Evolutionary conservation across 2,329 filamentous ascomycete genomes (phyloP).

Genomic region (Aspergillus pseudotamarii): DNA sequence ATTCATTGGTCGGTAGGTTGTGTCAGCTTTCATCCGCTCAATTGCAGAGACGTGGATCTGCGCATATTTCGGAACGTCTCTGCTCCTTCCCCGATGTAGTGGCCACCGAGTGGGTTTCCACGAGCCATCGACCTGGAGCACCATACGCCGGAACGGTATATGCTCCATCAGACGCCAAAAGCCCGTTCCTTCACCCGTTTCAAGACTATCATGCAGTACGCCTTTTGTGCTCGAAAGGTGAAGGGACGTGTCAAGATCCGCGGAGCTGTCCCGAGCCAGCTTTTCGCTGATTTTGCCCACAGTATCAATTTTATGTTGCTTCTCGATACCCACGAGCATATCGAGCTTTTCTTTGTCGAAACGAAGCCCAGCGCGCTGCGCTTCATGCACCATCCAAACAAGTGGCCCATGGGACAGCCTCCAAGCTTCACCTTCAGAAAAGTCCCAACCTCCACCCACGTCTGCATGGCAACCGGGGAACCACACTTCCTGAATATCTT

Average conservation of each 20-base stretch:
- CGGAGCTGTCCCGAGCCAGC: neutral
- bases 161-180: conserved; percentile 78
- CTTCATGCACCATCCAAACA: conserved; percentile 69
- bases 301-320: neutral
- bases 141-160: conserved; percentile 74
- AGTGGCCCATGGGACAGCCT: conserved; percentile 64
- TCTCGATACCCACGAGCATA: conserved; percentile 2
- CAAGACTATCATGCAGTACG: conserved; percentile 67
- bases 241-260: neutral
- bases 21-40: conserved; percentile 64
- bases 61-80: conserved; percentile 70
- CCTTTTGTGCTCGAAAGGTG: conserved; percentile 27
- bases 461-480: conserved; percentile 76
- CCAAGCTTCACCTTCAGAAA: conserved; percentile 51
- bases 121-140: conserved; percentile 54
- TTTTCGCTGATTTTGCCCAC: neutral
- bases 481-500: conserved; percentile 72
- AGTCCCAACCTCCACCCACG: conserved; percentile 72
- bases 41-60: conserved; percentile 72
- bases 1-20: conserved; percentile 69
- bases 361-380: conserved; percentile 63
- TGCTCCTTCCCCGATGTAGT: conserved; percentile 68
- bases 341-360: conserved; percentile 55
- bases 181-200: conserved; percentile 62
- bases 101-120: conserved; percentile 78